Evolutionary conservation across 2,329 filamentous ascomycete genomes (phyloP).

Genomic region (Colletotrichum noveboracense): DNA sequence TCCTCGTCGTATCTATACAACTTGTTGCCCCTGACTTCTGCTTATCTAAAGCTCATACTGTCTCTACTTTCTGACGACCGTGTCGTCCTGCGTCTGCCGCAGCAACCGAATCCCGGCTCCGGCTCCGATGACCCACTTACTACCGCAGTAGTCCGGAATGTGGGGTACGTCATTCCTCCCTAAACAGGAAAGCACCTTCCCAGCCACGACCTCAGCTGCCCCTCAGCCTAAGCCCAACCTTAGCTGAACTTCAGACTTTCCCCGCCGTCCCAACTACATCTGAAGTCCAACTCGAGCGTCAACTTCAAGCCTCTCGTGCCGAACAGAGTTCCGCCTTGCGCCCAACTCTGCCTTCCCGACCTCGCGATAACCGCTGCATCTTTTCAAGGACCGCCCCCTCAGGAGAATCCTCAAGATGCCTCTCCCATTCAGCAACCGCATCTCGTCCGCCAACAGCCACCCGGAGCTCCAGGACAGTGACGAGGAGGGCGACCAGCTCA

Average conservation of each 20-base stretch:
- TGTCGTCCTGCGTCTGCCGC: not conserved
- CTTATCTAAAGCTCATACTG: not conserved
- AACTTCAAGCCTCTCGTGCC: not conserved
- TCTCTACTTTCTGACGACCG: not conserved
- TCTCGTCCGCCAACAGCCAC: slow-evolving; percentile 26
- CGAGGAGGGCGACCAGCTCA: slow-evolving; percentile 47
- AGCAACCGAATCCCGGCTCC: not conserved
- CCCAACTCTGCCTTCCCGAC: not conserved
- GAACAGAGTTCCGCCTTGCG: not conserved
- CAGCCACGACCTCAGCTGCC: not conserved
- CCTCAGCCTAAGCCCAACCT: not conserved
- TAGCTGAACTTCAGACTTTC: not conserved
- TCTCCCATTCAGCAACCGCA: slow-evolving; percentile 5
- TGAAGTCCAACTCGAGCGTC: not conserved
- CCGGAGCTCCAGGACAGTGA: slow-evolving; percentile 27
- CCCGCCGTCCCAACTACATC: not conserved
- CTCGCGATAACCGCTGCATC: not conserved
- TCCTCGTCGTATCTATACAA: not conserved
- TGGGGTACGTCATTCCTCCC: slow-evolving; percentile 18
- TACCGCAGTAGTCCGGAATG: not conserved
- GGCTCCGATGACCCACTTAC: not conserved
- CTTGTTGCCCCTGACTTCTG: not conserved
- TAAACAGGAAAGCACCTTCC: slow-evolving; percentile 9
- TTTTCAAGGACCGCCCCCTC: not conserved
- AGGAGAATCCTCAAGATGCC: not conserved